Evolutionary conservation across 2,329 filamentous ascomycete species (phyloP).

Genomic region (Monilinia polystroma): DNA sequence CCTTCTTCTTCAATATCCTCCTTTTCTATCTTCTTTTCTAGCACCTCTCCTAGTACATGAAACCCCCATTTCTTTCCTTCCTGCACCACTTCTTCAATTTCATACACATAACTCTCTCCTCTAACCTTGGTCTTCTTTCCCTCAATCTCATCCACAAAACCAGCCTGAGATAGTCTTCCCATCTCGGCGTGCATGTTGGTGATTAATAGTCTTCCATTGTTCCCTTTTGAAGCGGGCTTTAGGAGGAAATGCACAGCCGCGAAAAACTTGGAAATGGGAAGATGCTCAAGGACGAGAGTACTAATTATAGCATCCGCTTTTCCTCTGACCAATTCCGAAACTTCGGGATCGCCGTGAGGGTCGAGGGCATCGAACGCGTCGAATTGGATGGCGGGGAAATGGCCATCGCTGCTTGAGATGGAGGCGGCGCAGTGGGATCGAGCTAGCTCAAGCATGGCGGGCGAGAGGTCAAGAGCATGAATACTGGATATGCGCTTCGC

Average conservation of each 20-base stretch:
- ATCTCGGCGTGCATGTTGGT: conserved; percentile 70
- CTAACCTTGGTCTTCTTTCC: conserved; percentile 56
- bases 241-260: conserved; percentile 4
- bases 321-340: conserved; percentile 5
- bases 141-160: conserved; percentile 54
- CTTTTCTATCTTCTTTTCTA: conserved; percentile 50
- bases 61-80: conserved; percentile 50
- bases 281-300: conserved; percentile 64
- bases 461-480: conserved; percentile 52
- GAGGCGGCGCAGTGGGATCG: conserved; percentile 28
- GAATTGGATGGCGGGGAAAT: conserved; percentile 23
- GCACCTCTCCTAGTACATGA: conserved; percentile 44
- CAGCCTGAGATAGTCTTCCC: conserved; percentile 58
- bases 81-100: conserved; percentile 50
- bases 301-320: conserved; percentile 50
- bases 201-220: conserved; percentile 54
- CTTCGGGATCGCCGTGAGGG: conserved; percentile 32
- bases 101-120: conserved; percentile 58
- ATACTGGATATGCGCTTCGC: conserved; percentile 31
- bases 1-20: conserved; percentile 36
- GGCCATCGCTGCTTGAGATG: neutral
- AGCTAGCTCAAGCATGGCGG: conserved; percentile 57
- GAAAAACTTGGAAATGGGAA: conserved; percentile 54
- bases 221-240: conserved; percentile 41
- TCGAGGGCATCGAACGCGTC: conserved; percentile 33